A percentile compares a stretch with the other conserved stretches of the same genome.
phyloP scores from a whole-genome alignment of 768 basidiomycete species.

The Leccinum subtestaceum region DNA sequence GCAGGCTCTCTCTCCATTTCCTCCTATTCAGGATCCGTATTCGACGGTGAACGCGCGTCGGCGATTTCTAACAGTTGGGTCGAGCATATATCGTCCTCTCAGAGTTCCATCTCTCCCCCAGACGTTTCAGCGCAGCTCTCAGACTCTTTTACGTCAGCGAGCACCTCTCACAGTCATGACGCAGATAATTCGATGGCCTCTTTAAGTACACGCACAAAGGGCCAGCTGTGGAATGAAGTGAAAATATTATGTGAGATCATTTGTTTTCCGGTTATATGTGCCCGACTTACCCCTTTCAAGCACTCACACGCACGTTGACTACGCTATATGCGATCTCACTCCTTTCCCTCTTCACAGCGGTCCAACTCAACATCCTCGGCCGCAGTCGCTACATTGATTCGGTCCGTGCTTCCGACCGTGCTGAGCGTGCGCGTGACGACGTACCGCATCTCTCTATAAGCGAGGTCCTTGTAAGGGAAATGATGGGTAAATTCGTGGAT shows the following conservation, averaged over 20 bases:
- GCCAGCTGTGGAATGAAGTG: constrained; percentile 89
- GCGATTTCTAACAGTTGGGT: constrained; percentile 44
- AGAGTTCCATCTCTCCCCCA: background rate
- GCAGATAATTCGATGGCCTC: constrained; percentile 8
- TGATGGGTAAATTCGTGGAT: constrained; percentile 26
- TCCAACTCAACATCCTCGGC: constrained; percentile 85
- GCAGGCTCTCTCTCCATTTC: constrained; percentile 41
- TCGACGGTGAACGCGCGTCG: constrained; percentile 38
- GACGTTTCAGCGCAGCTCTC: constrained; percentile 31
- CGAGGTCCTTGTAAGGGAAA: constrained; percentile 25
- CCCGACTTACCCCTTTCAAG: constrained; percentile 38
- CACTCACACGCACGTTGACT: constrained; percentile 84
- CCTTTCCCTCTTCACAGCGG: constrained; percentile 78
- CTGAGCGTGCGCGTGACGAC: constrained; percentile 48
- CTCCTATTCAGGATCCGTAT: constrained; percentile 36
- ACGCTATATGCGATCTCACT: constrained; percentile 84
- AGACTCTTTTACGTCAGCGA: constrained; percentile 40
- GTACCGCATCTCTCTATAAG: constrained; percentile 33
- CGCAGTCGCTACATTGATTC: constrained; percentile 76
- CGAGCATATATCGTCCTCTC: constrained; percentile 35
- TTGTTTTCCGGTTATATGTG: background rate
- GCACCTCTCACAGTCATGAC: constrained; percentile 33
- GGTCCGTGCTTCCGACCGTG: constrained; percentile 56
- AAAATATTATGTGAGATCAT: constrained; percentile 71
- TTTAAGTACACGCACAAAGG: constrained; percentile 51